Evolutionary conservation across 805 yeast genomes (phyloP).

Genomic region (Saccharomycopsis schoenii): DNA sequence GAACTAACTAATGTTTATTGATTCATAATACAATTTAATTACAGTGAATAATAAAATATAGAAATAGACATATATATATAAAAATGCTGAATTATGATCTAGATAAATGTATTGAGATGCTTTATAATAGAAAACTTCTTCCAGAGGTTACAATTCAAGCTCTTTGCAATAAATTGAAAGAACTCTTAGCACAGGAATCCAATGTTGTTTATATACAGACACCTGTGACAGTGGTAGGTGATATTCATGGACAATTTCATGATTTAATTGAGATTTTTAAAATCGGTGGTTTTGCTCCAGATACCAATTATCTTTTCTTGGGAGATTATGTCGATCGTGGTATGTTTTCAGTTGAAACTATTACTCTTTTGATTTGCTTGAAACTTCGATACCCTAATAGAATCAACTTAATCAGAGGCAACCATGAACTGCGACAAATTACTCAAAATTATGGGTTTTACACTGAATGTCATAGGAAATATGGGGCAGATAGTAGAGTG

Average conservation of each 20-base stretch:
- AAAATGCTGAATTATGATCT: slow-evolving; percentile 33
- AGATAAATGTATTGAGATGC: slow-evolving; percentile 60
- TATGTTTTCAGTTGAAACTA: slow-evolving; percentile 86
- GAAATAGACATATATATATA: neutral
- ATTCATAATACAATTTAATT: neutral
- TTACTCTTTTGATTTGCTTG: slow-evolving; percentile 67
- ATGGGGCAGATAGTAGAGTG: slow-evolving; percentile 60
- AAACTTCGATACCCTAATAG: slow-evolving; percentile 84
- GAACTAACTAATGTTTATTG: neutral
- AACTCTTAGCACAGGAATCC: slow-evolving; percentile 66
- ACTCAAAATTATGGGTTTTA: slow-evolving; percentile 97
- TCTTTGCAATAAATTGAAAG: slow-evolving; percentile 73
- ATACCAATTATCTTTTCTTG: slow-evolving; percentile 82
- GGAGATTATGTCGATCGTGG: slow-evolving; percentile 98
- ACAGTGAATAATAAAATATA: neutral
- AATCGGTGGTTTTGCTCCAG: slow-evolving; percentile 89
- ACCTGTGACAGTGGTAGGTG: slow-evolving; percentile 95
- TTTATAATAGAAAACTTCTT: slow-evolving; percentile 53
- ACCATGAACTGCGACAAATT: slow-evolving; percentile 93
- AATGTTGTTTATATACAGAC: slow-evolving; percentile 77
- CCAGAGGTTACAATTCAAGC: slow-evolving; percentile 65
- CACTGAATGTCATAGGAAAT: slow-evolving; percentile 85
- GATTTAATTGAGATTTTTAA: slow-evolving; percentile 86
- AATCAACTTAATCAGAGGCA: slow-evolving; percentile 78
- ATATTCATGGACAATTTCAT: slow-evolving; percentile 95